Evolutionary conservation across 148 eudicot genomes (phyloP), one percentile per base, ranked within the genome.

Genomic region (Hydrangea macrophylla): DNA sequence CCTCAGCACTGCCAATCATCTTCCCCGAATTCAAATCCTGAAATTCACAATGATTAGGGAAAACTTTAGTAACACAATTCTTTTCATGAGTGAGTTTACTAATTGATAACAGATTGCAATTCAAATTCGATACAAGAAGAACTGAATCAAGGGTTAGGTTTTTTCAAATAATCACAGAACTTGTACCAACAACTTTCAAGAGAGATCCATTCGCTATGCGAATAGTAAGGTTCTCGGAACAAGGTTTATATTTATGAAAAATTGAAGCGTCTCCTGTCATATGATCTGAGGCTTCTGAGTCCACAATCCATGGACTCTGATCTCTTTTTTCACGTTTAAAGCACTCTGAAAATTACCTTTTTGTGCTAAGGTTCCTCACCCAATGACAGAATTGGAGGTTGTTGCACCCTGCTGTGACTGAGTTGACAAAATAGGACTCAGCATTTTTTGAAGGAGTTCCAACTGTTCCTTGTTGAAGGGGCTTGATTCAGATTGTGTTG

Each of bases 171-270:
- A 59, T 17, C 7, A 57, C 23, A 30, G 65, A 58, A 36, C 73
- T 30, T 8, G 30, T 42, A 0, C 57, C 65, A 30, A 2, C 28
- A 9, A 70, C 65, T 1, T 20, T 69, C 0, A 65, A 58, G 26
- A 69, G 57, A 5, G 56, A 58, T 6, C 64, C 72, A 58, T 69
- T 56, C 40, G 64, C 72, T 7, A 69, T 59, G 18, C 42, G 13
- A 6, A 69, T 60, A 12, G 42, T 58, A 28, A 6, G 18, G 20
- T 69, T 59, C 1, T 45, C 57, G 7, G n/a, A 13, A 45, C 44
- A 59, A 20, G 58, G 56, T 10, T 9, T 39, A 30, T 58, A 70
- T 1, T 42, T 15, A 6, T 35, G 18, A 31, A 58, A 69, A 1
- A 44, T 1, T 10, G 23, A 23, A 2, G 4, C n/a, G 44, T 69